Evolutionary conservation across 1,284 basidiomycete species (phyloP).

Genomic region (Ceratobasidium sp.): DNA sequence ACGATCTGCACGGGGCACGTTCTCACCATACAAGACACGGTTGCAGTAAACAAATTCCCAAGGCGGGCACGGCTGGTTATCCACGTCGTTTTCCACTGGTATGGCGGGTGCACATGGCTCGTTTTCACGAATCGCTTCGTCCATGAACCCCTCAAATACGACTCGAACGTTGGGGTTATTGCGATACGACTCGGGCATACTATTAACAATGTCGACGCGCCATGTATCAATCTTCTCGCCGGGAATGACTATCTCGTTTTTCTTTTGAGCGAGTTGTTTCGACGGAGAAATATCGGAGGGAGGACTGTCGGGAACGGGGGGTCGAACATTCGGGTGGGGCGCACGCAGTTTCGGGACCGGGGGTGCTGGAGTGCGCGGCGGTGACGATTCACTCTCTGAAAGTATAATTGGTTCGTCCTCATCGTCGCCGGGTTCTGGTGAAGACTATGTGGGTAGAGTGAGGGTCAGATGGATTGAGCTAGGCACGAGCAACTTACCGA

Average conservation of each 20-base stretch:
- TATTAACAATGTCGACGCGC: constrained; percentile 41
- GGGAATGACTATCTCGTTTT: constrained; percentile 25
- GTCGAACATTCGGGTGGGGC: constrained; percentile 37
- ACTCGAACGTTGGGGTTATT: constrained; percentile 6
- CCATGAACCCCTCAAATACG: constrained; percentile 38
- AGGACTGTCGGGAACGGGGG: constrained; percentile 21
- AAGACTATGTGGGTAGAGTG: not conserved
- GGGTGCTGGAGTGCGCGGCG: constrained; percentile 22
- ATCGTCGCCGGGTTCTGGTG: not conserved
- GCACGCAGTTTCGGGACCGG: constrained; percentile 29
- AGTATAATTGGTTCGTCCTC: not conserved
- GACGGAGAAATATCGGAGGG: constrained; percentile 26
- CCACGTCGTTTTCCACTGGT: constrained; percentile 72
- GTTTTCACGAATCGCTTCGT: constrained; percentile 57
- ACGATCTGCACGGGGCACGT: constrained; percentile 75
- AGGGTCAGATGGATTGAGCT: not conserved
- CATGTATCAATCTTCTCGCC: constrained; percentile 36
- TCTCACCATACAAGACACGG: constrained; percentile 75
- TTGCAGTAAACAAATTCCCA: constrained; percentile 87
- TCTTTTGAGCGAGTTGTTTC: constrained; percentile 38
- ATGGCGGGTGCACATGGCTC: constrained; percentile 77
- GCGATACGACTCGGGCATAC: constrained; percentile 41
- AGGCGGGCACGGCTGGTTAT: constrained; percentile 73
- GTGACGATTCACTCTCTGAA: constrained; percentile 8
- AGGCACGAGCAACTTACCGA: not conserved